Conservation (phyloP, 2,329 filamentous ascomycete species). For the Venturia aucupariae region DNA sequence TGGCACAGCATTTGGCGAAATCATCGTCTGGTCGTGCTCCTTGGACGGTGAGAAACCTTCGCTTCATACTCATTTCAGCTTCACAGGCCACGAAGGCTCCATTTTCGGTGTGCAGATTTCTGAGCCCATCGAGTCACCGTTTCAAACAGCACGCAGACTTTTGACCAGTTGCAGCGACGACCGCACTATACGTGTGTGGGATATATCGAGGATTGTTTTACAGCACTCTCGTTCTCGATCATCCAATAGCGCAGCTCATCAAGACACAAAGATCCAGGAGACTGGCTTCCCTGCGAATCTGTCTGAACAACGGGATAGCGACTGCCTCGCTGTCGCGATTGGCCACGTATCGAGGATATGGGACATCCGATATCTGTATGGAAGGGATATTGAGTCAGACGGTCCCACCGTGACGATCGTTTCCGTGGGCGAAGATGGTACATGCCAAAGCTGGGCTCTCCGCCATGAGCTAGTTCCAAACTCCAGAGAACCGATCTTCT, state of each 20-base stretch:
- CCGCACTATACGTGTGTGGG: constrained; percentile 60
- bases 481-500: constrained; percentile 18
- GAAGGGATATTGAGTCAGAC: constrained; percentile 15
- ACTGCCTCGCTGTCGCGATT: constrained; percentile 63
- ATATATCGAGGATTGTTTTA: constrained; percentile 6
- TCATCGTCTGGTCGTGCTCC: constrained; percentile 73
- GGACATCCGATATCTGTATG: constrained; percentile 60
- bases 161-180: constrained; percentile 93
- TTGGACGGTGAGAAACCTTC: constrained; percentile 25
- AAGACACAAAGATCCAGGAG: background rate
- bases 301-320: background rate
- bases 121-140: constrained; percentile 22
- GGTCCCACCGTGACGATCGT: constrained; percentile 37
- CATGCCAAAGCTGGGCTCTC: constrained; percentile 60
- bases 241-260: background rate
- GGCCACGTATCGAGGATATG: constrained; percentile 86
- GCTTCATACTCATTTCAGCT: constrained; percentile 44
- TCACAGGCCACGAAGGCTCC: constrained; percentile 75
- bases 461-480: constrained; percentile 10
- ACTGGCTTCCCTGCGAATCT: constrained; percentile 32
- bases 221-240: background rate
- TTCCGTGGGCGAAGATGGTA: constrained; percentile 80
- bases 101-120: constrained; percentile 87
- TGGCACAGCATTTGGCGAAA: constrained; percentile 90
- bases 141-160: constrained; percentile 43